Evolutionary conservation across 2,329 filamentous ascomycete species (phyloP), one percentile per base, ranked within the genome.

Genomic region (Nectriaceae sp.): DNA sequence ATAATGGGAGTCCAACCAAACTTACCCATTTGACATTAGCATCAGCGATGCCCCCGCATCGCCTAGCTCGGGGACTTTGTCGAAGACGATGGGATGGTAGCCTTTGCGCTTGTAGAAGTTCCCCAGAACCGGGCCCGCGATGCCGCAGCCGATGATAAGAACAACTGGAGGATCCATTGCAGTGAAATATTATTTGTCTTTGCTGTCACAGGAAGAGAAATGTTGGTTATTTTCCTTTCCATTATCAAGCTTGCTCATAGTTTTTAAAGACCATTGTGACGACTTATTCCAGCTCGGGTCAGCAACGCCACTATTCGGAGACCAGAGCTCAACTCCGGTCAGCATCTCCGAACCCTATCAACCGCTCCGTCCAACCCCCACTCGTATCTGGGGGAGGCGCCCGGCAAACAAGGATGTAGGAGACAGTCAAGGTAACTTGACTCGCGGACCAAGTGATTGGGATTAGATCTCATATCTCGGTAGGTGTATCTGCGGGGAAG

Each of bases 11-110:
- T 8, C 15, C 26, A n/a, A 31, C 8, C 4, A 22, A 37, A 47
- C 51, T 42, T 40, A 57, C 41, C 60, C 61, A 38, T 64, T 64
- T 1, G 60, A 56, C 44, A 56, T 57, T 10, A 64, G 46, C 60
- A 64, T 59, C 20, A 63, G 33, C 4, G 60, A 62, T 2, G 60
- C 57, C 2, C 61, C 60, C 3, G 53, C 59, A 46, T 58, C 61
- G 13, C 54, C 59, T 13, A 57, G 50, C 20, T 54, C 37, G 11
- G 36, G 47, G 4, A 56, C 48, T 18, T 59, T 57, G 35, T 64
- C 61, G 48, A 64, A 63, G 19, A 64, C 54, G 20, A 63, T 55
- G 1, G 60, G 60, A 11, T 50, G 40, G 44, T 62, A 64, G 18
- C 60, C 59, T 42, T 63, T 64, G 4, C 51, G 40, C 20, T 61